Evolutionary conservation across 1,284 basidiomycete species (phyloP), one percentile per base, ranked within the genome.

Genomic region (Termitomyces sp.): DNA sequence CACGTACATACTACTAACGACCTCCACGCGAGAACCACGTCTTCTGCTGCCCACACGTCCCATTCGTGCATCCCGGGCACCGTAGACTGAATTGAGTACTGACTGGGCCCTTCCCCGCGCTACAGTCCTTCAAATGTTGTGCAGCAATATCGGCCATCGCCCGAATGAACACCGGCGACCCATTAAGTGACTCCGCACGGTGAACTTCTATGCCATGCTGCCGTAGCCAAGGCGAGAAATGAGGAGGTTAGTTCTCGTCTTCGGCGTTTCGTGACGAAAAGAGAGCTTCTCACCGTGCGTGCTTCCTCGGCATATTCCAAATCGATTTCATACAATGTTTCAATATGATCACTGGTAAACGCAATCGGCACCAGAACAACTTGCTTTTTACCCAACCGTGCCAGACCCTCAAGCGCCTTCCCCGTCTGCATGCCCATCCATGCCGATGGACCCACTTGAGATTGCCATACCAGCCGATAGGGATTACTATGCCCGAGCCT

Each of bases 401-500:
- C 92, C 49, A 97, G 81, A 11, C 96, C 97, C 67, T 97, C 93
- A 65, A 99, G 73, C 31, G 94, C 89, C 52, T 93, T 92, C 34
- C 81, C 79, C 0, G 97, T 99, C 72, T 99, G 95, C 71, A 93
- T 93, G 1, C 97, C 97, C 80, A 99, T 92, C 97, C 97, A 99
- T 24, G 95, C 92, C 35, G 88, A 89, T 3, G 97, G 97, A 1
- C 97, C 97, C 38, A 99, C 97, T 70, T 98, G 91, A 16, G 89
- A 93, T 75, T 99, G 97, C 97, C 97, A 99, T 3, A 96, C 93
- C 46, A 99, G 80, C 24, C 97, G 87, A 72, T 89, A 98, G 3
- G 91, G 84, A 67, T 93, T 87, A 50, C 79, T 78, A 63, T 93
- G 81, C 13, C 83, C 80, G 33, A 97, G 75, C 50, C 88, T 80